Conservation (phyloP, 305 asterid genomes). For the Fraxinus velutina region DNA sequence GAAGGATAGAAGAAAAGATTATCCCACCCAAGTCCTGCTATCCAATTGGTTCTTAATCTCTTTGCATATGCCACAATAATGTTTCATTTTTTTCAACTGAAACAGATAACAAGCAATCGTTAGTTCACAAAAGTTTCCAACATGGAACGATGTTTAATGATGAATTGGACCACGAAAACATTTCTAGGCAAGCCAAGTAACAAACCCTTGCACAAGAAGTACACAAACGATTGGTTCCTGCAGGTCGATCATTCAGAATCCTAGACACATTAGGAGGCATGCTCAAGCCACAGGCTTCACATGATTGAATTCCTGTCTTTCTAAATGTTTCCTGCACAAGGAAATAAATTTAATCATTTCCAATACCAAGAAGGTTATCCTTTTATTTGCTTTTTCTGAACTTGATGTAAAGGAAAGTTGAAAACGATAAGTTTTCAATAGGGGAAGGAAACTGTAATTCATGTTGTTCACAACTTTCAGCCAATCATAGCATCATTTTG, state of each 20-base stretch:
- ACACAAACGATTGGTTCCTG: constrained; percentile 67
- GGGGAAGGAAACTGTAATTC: constrained; percentile 2
- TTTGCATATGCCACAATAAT: constrained; percentile 93
- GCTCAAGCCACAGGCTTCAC: constrained; percentile 79
- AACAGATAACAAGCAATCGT: constrained; percentile 26
- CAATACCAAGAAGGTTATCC: constrained; percentile 17
- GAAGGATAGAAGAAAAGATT: constrained; percentile 22
- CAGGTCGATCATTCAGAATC: constrained; percentile 47
- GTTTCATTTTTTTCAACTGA: constrained; percentile 83
- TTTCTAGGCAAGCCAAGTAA: constrained; percentile 30
- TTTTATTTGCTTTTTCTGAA: constrained; percentile 4
- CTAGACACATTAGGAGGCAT: constrained; percentile 49
- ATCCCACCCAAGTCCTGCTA: constrained; percentile 86
- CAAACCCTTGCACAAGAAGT: constrained; percentile 88
- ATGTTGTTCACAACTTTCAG: constrained; percentile 20
- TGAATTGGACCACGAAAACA: constrained; percentile 11
- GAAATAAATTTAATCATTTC: constrained; percentile 14
- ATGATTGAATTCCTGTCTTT: constrained; percentile 55
- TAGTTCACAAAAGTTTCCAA: constrained; percentile 21
- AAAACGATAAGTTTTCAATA: not conserved
- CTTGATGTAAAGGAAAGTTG: not conserved
- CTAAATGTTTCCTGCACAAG: constrained; percentile 46
- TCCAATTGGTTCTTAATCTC: constrained; percentile 79
- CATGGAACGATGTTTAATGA: constrained; percentile 24
- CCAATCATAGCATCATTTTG: not conserved